Evolutionary conservation across 306 rosid genomes (phyloP), one percentile per base, ranked within the genome.

Genomic region (Ceratonia siliqua): DNA sequence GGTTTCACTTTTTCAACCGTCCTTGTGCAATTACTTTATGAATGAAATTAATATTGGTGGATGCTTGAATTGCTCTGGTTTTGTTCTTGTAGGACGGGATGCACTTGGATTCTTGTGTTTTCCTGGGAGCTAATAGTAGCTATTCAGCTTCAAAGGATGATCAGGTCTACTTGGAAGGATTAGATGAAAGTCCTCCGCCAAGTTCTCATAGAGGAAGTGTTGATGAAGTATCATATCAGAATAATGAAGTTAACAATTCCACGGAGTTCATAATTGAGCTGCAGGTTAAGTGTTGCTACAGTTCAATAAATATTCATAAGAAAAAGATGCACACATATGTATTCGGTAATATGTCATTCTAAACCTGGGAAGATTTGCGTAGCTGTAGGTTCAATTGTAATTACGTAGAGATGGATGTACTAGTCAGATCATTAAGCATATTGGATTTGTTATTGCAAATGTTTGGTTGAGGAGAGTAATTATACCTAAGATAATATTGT

Each of bases 31-130:
- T 6, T 50, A 43, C 54, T 25, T 20, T 67, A 42, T 66, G 68
- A 33, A 38, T 73, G 67, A 50, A 74, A 18, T 6, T 17, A 5
- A 20, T 27, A 32, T 62, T 22, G 4, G 48, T 58, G 30, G 33
- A 39, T 74, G 58, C 66, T 68, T 21, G 30, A 62, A 68, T 54
- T 57, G 27, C 49, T 39, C 39, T 75, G 39, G 38, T 75, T 80
- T 78, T 74, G 17, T 59, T 67, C 43, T 55, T 82, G 80, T 76
- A 94, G 99, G 88, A 85, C 39, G 99, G 99, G 36, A 78, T 65
- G 12, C 74, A 80, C 72, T 76, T 94, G 85, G 99, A 94, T 87
- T 92, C 99, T 75, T 94, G 96, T 86, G 64, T 94, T 74, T 90
- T 75, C 71, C 90, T 94, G 78, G 97, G 95, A 83, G 84, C 90